Conservation (phyloP, 1,284 basidiomycete genomes). For the Dichomitus squalens region DNA sequence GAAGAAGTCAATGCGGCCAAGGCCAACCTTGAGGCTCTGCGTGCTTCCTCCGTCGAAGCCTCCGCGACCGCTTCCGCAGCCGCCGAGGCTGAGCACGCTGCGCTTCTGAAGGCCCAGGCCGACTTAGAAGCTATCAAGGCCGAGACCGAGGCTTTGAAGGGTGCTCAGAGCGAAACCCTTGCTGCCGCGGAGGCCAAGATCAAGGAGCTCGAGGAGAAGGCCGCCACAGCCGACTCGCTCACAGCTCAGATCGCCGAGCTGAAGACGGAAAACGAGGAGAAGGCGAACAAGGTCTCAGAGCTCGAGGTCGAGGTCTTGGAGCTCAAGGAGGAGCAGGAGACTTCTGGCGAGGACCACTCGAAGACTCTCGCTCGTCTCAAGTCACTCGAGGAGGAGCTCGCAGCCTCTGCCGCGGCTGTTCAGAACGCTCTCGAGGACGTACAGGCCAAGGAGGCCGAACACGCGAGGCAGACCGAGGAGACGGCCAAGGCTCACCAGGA, state of each 20-base stretch:
- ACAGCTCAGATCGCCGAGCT: constrained; percentile 57
- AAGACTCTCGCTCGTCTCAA: constrained; percentile 50
- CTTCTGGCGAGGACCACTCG: constrained; percentile 58
- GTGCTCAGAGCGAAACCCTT: constrained; percentile 50
- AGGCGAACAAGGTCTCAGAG: constrained; percentile 72
- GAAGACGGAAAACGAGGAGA: constrained; percentile 73
- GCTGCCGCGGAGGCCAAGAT: constrained; percentile 50
- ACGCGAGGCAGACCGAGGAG: constrained; percentile 43
- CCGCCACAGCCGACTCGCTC: constrained; percentile 46
- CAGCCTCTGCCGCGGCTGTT: constrained; percentile 48
- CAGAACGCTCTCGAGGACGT: constrained; percentile 55
- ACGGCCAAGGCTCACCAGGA: constrained; percentile 47
- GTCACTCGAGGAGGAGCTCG: constrained; percentile 53
- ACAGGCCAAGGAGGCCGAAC: constrained; percentile 51
- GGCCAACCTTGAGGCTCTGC: constrained; percentile 54
- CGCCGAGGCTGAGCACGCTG: constrained; percentile 62
- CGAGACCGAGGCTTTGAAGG: constrained; percentile 55
- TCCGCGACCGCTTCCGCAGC: constrained; percentile 47
- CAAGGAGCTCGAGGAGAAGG: constrained; percentile 46
- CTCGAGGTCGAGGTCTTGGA: constrained; percentile 82
- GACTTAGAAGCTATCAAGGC: constrained; percentile 58
- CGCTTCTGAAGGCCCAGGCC: constrained; percentile 62
- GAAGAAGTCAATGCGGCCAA: constrained; percentile 52
- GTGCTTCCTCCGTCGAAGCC: constrained; percentile 46
- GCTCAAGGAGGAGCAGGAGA: constrained; percentile 70